Base-by-base conservation (phyloP, 139 green algal genomes). In the Trebouxia sp. region DNA sequence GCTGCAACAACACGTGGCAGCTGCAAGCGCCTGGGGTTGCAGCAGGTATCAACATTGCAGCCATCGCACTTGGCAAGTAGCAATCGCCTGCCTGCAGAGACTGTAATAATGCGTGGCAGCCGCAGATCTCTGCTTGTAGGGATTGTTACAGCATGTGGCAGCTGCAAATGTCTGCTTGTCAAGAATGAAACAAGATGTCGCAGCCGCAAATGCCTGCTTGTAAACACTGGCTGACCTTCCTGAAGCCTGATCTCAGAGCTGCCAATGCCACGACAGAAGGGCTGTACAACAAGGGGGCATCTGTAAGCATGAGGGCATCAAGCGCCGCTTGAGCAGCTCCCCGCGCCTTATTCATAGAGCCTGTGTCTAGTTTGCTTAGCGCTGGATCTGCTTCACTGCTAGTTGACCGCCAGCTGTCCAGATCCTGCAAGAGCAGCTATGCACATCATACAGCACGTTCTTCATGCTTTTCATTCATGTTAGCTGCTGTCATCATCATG, bases 241-340 rank as follows among this genome's bases (percentile, higher is more conserved):
- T 66, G 9, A 89, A 84, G 14, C 80, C 88, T n/a, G 79, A 84
- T 24, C 86, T 79, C 58, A 92, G 45, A 17, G 88, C 89, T 14
- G 89, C 88, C 8, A 91, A 72, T 39, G 83, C 90, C 26, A 94
- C 77, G 39, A 84, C 79, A 5, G 87, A 92, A 3, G 92, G 92
- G 6, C 89, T 78, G 50, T 88, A 86, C 76, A 95, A 75, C 78
- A 96, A 84, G 17, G 92, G 93, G 12, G 92, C 92, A 55, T 97
- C 93, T 12, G 83, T 93, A 7, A 95, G 82, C 85, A 96, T 82
- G 45, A 96, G 83, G 26, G 87, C 82, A 65, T 93, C 91, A 20
- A 91, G 48, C 0, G 91, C 87, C 12, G 51, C 56, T 32, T 82
- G 76, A 0, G 84, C 85, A 32, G 50, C 42, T 0, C 6, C 37